Conservation (phyloP, 78 protist species). For the Monosiga brevicollis region DNA sequence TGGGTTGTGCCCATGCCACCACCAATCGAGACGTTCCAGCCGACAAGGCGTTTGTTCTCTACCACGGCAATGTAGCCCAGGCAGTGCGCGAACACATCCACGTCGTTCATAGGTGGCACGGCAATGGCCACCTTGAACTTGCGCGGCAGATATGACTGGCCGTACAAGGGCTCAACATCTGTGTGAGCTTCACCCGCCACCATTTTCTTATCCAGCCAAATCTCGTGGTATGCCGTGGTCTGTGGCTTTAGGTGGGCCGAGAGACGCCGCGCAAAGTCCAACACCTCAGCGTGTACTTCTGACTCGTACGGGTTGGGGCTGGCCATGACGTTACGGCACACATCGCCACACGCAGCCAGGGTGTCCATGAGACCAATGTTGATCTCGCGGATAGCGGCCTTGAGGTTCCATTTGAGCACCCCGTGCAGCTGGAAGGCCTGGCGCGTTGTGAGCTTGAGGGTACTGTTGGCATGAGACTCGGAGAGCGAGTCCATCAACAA, state of each 20-base stretch:
- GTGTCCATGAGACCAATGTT: constrained; percentile 45
- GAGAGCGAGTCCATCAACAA: constrained; percentile 30
- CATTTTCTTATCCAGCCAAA: constrained; percentile 40
- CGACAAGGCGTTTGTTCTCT: constrained; percentile 10
- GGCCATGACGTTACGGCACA: constrained; percentile 65
- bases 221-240: constrained; percentile 53
- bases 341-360: constrained; percentile 73
- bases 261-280: constrained; percentile 4
- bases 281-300: constrained; percentile 22
- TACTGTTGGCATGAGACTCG: constrained; percentile 29
- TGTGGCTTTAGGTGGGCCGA: constrained; percentile 25
- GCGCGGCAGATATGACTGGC: constrained; percentile 41
- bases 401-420: constrained; percentile 29
- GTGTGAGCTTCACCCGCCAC: constrained; percentile 16
- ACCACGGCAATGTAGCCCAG: constrained; percentile 33
- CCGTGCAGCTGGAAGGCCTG: constrained; percentile 60
- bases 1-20: constrained; percentile 58
- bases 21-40: constrained; percentile 42
- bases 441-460: constrained; percentile 46
- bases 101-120: constrained; percentile 35
- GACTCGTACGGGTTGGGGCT: constrained; percentile 28
- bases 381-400: constrained; percentile 31
- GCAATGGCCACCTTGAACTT: constrained; percentile 51
- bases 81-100: constrained; percentile 41
- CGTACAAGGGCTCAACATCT: constrained; percentile 47